Percentiles rank a stretch among this genome's conserved stretches.
Conservation (phyloP, 2,329 filamentous ascomycete species). For the Claviceps sp. region DNA sequence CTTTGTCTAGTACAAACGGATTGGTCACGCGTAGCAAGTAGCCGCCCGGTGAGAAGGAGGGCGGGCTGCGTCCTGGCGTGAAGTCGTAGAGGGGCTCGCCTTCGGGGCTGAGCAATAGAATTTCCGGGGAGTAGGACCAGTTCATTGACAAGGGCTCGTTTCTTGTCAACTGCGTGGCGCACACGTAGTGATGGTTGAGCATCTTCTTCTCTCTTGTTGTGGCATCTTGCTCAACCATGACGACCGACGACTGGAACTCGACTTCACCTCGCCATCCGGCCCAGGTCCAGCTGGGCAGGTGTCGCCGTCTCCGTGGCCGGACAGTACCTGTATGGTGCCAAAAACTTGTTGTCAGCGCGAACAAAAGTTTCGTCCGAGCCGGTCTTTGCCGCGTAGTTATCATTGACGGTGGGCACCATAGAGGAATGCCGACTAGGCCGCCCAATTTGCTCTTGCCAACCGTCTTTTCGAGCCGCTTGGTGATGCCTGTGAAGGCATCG, state of each 20-base stretch:
- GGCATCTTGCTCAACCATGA: slow-evolving; percentile 17
- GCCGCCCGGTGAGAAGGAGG: slow-evolving; percentile 13
- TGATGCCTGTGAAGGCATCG: slow-evolving; percentile 18
- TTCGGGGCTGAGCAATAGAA: slow-evolving; percentile 16
- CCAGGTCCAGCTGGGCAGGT: slow-evolving; percentile 25
- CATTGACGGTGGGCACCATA: slow-evolving; percentile 12
- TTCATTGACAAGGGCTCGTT: slow-evolving; percentile 17
- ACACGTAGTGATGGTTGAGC: slow-evolving; percentile 22
- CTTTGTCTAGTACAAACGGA: slow-evolving; percentile 20
- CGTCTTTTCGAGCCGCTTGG: slow-evolving; percentile 18
- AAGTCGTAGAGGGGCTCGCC: slow-evolving; percentile 21
- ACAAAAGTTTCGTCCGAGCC: slow-evolving; percentile 19
- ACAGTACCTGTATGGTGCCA: slow-evolving; percentile 21
- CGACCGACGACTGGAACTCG: slow-evolving; percentile 20
- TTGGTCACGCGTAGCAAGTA: slow-evolving; percentile 20
- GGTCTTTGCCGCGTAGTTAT: slow-evolving; percentile 7
- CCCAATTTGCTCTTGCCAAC: slow-evolving; percentile 17
- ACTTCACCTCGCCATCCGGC: slow-evolving; percentile 22
- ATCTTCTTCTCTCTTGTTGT: slow-evolving; percentile 17
- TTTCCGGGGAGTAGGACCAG: slow-evolving; percentile 22
- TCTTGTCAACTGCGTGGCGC: slow-evolving; percentile 20
- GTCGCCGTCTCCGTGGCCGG: slow-evolving; percentile 14
- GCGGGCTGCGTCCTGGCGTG: slow-evolving; percentile 7
- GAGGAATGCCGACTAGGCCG: slow-evolving; percentile 18
- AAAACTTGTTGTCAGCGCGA: slow-evolving; percentile 21